Percentiles rank a stretch among this genome's conserved stretches.
phyloP scores from a whole-genome alignment of 2,329 filamentous ascomycete genomes.

The Scedosporium minutisporum region DNA sequence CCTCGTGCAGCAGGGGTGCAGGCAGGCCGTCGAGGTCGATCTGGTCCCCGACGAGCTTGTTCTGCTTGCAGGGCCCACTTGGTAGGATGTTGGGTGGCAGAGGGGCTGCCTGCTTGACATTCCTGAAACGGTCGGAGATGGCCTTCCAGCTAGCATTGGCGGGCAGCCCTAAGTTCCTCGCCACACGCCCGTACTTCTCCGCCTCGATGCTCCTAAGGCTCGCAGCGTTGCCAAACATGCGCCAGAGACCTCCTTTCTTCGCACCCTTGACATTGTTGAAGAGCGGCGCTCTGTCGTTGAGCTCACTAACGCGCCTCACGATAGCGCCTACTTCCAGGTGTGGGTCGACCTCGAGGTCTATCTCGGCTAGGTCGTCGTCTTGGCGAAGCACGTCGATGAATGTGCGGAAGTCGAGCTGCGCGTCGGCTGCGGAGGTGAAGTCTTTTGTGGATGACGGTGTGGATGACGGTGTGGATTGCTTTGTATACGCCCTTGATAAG shows the following conservation, averaged over 20 bases:
- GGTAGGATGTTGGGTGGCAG: conserved; percentile 22
- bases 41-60: conserved; percentile 23
- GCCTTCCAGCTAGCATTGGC: conserved; percentile 24
- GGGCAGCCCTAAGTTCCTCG: conserved; percentile 29
- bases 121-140: conserved; percentile 31
- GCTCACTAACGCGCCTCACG: conserved; percentile 33
- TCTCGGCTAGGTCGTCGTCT: conserved; percentile 35
- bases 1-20: conserved; percentile 29
- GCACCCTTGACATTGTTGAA: conserved; percentile 41
- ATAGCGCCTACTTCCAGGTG: conserved; percentile 37
- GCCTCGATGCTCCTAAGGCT: conserved; percentile 22
- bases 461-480: not conserved
- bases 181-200: conserved; percentile 30
- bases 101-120: conserved; percentile 20
- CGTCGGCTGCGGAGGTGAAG: conserved; percentile 1
- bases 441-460: not conserved
- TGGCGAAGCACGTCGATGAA: conserved; percentile 32
- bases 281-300: conserved; percentile 34
- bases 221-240: conserved; percentile 35
- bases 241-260: conserved; percentile 31
- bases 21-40: conserved; percentile 33
- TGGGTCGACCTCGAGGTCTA: conserved; percentile 30
- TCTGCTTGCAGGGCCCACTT: conserved; percentile 33
- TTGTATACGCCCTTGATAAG: too few species aligned
- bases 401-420: conserved; percentile 30